Evolutionary conservation across 768 basidiomycete genomes (phyloP).

Genomic region (Boletus patriciae): DNA sequence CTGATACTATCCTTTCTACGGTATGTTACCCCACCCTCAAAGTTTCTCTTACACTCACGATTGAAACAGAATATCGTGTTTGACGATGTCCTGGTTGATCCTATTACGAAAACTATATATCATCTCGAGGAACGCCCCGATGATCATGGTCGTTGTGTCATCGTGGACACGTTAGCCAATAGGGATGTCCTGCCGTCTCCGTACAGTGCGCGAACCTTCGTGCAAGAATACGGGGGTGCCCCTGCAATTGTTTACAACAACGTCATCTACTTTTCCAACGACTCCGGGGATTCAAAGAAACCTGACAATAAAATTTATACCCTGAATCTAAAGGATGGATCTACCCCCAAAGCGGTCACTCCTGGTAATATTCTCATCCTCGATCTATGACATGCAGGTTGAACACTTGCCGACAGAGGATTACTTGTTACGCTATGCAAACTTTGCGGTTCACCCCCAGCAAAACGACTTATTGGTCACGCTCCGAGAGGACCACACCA

Average conservation of each 20-base stretch:
- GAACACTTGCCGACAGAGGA: conserved; percentile 8
- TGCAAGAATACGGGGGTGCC: conserved; percentile 73
- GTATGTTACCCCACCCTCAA: conserved; percentile 20
- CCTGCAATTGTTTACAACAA: conserved; percentile 50
- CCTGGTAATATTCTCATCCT: conserved; percentile 47
- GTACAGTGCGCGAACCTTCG: conserved; percentile 54
- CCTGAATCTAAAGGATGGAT: no score
- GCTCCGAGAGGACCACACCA: conserved; percentile 68
- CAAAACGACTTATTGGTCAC: conserved; percentile 52
- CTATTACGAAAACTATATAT: conserved; percentile 44
- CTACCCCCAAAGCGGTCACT: no score
- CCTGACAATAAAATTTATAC: conserved; percentile 49
- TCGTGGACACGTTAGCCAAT: conserved; percentile 46
- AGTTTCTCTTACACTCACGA: neutral
- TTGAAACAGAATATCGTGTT: conserved; percentile 28
- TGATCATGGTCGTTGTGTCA: conserved; percentile 43
- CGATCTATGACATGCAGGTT: neutral
- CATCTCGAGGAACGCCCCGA: conserved; percentile 57
- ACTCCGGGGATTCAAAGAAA: conserved; percentile 21
- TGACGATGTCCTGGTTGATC: conserved; percentile 55
- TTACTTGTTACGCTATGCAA: conserved; percentile 42
- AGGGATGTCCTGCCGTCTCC: conserved; percentile 50
- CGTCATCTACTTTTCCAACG: conserved; percentile 58
- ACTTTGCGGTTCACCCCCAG: conserved; percentile 56
- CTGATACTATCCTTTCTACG: conserved; percentile 46